Conservation (phyloP, 306 rosid species). For the Ormosia semicastrata region DNA sequence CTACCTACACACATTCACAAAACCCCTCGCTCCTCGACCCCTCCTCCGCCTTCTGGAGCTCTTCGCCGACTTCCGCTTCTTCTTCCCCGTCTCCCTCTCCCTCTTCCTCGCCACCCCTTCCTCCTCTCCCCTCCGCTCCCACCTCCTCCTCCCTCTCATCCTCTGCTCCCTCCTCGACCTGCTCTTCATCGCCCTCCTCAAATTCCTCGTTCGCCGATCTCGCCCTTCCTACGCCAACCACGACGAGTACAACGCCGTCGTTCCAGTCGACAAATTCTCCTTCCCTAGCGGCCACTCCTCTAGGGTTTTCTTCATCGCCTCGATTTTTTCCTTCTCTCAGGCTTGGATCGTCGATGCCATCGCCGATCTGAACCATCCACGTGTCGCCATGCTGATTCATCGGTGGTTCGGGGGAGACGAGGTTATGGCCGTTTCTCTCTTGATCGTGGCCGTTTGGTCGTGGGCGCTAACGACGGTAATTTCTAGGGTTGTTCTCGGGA, state of each 20-base stretch:
- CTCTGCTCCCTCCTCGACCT: constrained; percentile 74
- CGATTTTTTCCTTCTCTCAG: constrained; percentile 47
- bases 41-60: constrained; percentile 56
- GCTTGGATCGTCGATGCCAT: constrained; percentile 12
- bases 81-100: constrained; percentile 57
- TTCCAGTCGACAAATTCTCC: constrained; percentile 65
- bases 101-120: constrained; percentile 43
- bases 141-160: constrained; percentile 50
- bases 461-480: constrained; percentile 56
- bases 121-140: constrained; percentile 37
- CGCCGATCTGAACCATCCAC: constrained; percentile 21
- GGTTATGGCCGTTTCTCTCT: constrained; percentile 16
- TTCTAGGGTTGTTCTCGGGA: constrained; percentile 68
- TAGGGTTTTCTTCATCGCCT: constrained; percentile 66
- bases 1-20: constrained; percentile 39
- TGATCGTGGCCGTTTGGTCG: constrained; percentile 36
- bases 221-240: constrained; percentile 61
- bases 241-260: constrained; percentile 51
- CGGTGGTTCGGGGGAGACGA: constrained; percentile 34
- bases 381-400: background rate
- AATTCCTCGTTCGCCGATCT: constrained; percentile 54
- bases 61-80: constrained; percentile 66
- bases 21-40: constrained; percentile 41
- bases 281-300: constrained; percentile 83
- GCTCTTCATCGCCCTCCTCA: constrained; percentile 48